These are phyloP conservation scores for Coniosporium apollinis DNA, from an alignment of 495 filamentous ascomycete genomes.

Conservation along the genomic window DNA sequence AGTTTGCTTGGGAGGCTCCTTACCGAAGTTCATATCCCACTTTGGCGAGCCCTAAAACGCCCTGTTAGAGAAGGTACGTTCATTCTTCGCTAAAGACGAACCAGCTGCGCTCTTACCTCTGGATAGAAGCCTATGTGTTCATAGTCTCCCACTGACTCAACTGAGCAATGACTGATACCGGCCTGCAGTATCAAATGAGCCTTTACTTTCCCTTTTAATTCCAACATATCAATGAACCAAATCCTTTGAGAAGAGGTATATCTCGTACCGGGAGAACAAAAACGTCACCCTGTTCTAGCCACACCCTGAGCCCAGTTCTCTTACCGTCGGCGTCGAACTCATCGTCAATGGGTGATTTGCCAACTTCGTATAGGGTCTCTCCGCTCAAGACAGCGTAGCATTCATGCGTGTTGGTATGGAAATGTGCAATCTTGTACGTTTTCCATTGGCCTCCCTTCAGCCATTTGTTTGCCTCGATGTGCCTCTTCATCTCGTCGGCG, in stretches of 20 bases:
- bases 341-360: conserved; percentile 20
- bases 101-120: conserved; percentile 11
- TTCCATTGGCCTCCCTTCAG: conserved; percentile 23
- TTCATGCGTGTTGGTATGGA: conserved; percentile 24
- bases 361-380: conserved; percentile 16
- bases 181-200: conserved; percentile 12
- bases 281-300: too few relatives aligned
- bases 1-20: conserved; percentile 11
- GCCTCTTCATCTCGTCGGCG: conserved; percentile 9
- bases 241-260: conserved; percentile 20
- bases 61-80: too few relatives aligned
- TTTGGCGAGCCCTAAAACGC: too few relatives aligned
- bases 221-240: background rate
- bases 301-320: too few relatives aligned
- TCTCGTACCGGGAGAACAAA: conserved; percentile 19
- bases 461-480: conserved; percentile 23
- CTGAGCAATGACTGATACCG: conserved; percentile 22
- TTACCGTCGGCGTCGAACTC: too few relatives aligned
- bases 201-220: background rate
- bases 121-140: conserved; percentile 27
- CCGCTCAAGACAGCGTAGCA: conserved; percentile 26
- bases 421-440: conserved; percentile 19
- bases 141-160: conserved; percentile 20
- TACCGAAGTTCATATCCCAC: conserved; percentile 18
- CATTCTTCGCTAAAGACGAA: too few relatives aligned